Conservation (phyloP, 1,284 basidiomycete genomes). For the Ceratobasidium sp. region DNA sequence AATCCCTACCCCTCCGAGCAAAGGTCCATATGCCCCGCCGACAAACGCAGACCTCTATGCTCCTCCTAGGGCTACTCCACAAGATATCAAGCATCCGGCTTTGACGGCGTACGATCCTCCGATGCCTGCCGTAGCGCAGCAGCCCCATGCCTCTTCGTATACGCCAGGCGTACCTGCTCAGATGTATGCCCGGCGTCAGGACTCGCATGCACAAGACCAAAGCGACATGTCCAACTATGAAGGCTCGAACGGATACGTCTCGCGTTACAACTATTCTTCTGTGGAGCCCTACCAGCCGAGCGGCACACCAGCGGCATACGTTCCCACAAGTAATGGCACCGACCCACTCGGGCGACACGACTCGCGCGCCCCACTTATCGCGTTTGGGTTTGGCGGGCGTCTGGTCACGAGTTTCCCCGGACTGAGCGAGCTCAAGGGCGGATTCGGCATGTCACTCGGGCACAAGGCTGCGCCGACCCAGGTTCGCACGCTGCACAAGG, state of each 20-base stretch:
- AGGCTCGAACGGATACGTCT: slow-evolving; percentile 46
- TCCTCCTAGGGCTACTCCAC: slow-evolving; percentile 49
- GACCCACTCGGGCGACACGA: slow-evolving; percentile 84
- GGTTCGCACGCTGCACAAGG: slow-evolving; percentile 74
- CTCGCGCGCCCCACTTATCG: slow-evolving; percentile 81
- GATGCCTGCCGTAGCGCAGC: slow-evolving; percentile 47
- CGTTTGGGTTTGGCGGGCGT: slow-evolving; percentile 91
- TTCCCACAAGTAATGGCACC: slow-evolving; percentile 43
- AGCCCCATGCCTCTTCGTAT: slow-evolving; percentile 26
- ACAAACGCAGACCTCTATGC: slow-evolving; percentile 49
- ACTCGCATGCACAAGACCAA: slow-evolving; percentile 48
- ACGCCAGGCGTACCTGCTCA: slow-evolving; percentile 39
- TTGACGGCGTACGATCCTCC: slow-evolving; percentile 59
- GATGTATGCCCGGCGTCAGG: slow-evolving; percentile 48
- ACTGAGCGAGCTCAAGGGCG: slow-evolving; percentile 72
- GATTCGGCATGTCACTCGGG: slow-evolving; percentile 82
- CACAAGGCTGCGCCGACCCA: slow-evolving; percentile 78
- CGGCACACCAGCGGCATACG: slow-evolving; percentile 49
- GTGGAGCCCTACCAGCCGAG: slow-evolving; percentile 40
- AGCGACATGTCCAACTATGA: slow-evolving; percentile 53
- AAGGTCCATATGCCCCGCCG: slow-evolving; percentile 49
- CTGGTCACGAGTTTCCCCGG: slow-evolving; percentile 89
- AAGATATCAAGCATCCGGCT: slow-evolving; percentile 51
- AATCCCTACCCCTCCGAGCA: slow-evolving; percentile 53
- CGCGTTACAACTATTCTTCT: slow-evolving; percentile 49